Base-by-base conservation (phyloP, 169 alveolate species). In the Neospora caninum region DNA sequence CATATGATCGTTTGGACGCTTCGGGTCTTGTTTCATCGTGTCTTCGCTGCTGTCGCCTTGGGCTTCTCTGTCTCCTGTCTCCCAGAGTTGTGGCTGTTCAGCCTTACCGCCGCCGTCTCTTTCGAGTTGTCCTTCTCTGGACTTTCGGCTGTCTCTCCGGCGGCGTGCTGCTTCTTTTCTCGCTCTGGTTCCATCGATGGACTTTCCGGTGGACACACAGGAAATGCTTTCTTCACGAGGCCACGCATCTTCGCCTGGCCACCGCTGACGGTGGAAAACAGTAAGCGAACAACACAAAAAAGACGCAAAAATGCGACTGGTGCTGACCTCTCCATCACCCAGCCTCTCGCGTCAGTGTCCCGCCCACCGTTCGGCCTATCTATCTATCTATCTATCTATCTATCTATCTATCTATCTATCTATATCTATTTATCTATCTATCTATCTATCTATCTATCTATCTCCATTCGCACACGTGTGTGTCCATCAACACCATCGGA, bases 91-190 rank as follows among this genome's bases (percentile, higher is more conserved):
- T 78, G 39, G 27, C 86, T 10, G 86, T 38, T 9, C 86, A 78
- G 86, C 86, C 86, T n/a, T 78, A 29, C 45, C 86, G 86, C 22
- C 86, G 86, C 29, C 86, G 39, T 9, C 86, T n/a, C 43, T 38
- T 78, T 78, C 86, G 45, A 10, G 10, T n/a, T n/a, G 39, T n/a
- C 10, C 39, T 78, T 9, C 27, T 78, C n/a, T 78, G 86, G 86
- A n/a, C 31, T 10, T n/a, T 78, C 29, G 86, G 86, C 45, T 78
- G 22, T n/a, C 45, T 78, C 22, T 36, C 86, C 39, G 86, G 86
- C n/a, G 86, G 86, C 45, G 49, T 78, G 39, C 29, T n/a, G 22
- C 45, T 78, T n/a, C 86, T 78, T 22, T n/a, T 78, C 42, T 4
- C 86, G 27, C 39, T 29, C 45, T 78, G 86, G 86, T 78, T 78